A percentile compares a stretch with the other conserved stretches of the same genome.
phyloP scores from a whole-genome alignment of 306 rosid genomes.

The Abrus pulchellus region DNA sequence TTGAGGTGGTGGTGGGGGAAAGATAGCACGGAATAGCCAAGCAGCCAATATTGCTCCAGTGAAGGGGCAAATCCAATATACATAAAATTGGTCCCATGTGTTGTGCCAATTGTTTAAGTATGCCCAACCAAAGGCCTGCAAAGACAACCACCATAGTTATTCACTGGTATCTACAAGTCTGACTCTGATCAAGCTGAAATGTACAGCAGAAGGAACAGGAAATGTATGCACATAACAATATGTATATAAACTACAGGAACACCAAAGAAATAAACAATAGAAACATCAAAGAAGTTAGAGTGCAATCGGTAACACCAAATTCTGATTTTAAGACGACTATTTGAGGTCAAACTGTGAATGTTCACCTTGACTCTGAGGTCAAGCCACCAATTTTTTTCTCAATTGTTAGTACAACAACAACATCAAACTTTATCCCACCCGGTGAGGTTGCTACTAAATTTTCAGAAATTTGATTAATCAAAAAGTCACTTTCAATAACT shows the following conservation, averaged over 20 bases:
- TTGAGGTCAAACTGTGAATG: neutral
- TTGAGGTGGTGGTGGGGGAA: conserved; percentile 55
- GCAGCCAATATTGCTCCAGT: conserved; percentile 80
- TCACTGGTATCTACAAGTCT: neutral
- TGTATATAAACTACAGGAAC: conserved; percentile 3
- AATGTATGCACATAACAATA: neutral
- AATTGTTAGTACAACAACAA: neutral
- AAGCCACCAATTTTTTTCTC: conserved; percentile 26
- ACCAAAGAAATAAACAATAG: neutral
- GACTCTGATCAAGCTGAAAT: neutral
- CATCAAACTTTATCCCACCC: too few relatives aligned
- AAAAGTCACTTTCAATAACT: too few relatives aligned
- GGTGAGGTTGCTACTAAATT: too few relatives aligned
- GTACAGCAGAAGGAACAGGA: neutral
- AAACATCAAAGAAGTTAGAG: neutral
- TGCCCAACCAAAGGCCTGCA: conserved; percentile 96
- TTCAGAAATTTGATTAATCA: too few relatives aligned
- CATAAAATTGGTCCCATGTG: conserved; percentile 93
- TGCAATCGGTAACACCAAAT: neutral
- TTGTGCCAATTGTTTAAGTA: conserved; percentile 73
- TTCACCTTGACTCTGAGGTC: neutral
- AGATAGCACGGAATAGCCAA: conserved; percentile 65
- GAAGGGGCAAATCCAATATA: conserved; percentile 86
- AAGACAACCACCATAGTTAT: conserved; percentile 33
- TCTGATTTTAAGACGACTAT: neutral